Evolutionary conservation across 371 early-diverging fungal genomes (phyloP), one percentile per base, ranked within the genome.

Genomic region (Haplosporangium sp.): DNA sequence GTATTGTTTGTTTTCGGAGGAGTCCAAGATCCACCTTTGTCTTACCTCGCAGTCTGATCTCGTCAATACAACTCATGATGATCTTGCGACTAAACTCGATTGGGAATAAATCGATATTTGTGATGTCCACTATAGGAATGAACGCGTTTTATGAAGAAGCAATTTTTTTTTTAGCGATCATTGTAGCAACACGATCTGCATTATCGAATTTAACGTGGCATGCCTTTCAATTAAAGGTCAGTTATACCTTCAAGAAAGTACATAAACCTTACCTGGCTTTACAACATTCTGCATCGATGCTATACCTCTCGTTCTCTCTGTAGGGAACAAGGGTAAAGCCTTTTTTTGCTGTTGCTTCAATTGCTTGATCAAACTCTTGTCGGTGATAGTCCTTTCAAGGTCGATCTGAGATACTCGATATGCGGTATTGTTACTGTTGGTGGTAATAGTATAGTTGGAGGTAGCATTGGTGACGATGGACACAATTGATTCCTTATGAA

Each of bases 11-110:
- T 27, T 27, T 44, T 50, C 11, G 47, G 45, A 47, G 27, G 8
- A 48, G 38, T 19, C 38, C n/a, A 40, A 27, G 27, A 52, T 27
- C 19, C 11, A 34, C 35, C n/a, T 27, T 44, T 40, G 11, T 11
- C 39, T 67, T 78, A 78, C 79, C 79, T 73, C 79, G 63, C 50
- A 79, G 68, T 59, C 69, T 71, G 63, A 81, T 81, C 61, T 81
- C 81, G 35, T 81, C 81, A 37, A 81, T 81, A 45, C 81, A 81
- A 38, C 19, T 56, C 71, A 81, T 68, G 72, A 74, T 69, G 55
- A 81, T 63, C 27, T 44, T 55, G 67, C 71, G 75, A 58, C 71
- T 71, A 38, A 71, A 67, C 55, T 81, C 75, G 63, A 81, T 81
- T 37, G 81, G 81, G 61, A 81, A 38, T 34, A 81, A 57, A 15